Evolutionary conservation across 768 basidiomycete genomes (phyloP).

Genomic region (Cystoderma amianthinum): DNA sequence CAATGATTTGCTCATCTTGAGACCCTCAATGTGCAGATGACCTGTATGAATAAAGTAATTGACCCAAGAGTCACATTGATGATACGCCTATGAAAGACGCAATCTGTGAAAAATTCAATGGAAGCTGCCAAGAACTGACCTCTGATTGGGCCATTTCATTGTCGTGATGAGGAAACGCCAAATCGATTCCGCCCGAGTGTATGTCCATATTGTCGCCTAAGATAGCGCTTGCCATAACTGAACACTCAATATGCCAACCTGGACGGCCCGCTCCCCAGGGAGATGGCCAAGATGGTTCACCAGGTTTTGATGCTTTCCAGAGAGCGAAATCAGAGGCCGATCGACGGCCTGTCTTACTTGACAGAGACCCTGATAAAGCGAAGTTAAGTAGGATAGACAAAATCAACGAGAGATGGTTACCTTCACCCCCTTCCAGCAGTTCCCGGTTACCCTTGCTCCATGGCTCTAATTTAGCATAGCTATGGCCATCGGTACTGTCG

Average conservation of each 20-base stretch:
- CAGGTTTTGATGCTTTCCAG: constrained; percentile 96
- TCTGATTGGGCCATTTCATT: constrained; percentile 98
- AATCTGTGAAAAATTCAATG: constrained; percentile 7
- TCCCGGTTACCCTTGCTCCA: constrained; percentile 94
- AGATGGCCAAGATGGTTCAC: constrained; percentile 94
- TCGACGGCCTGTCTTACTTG: constrained; percentile 53
- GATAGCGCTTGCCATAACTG: constrained; percentile 93
- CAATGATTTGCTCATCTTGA: constrained; percentile 98
- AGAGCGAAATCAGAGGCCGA: constrained; percentile 93
- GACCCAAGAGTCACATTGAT: constrained; percentile 89
- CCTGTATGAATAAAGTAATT: constrained; percentile 99
- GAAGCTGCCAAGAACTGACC: constrained; percentile 34
- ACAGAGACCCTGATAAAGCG: constrained; percentile 25
- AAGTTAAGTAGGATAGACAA: too few relatives aligned
- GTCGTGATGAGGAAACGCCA: constrained; percentile 99
- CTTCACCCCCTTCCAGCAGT: constrained; percentile 88
- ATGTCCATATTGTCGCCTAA: constrained; percentile 93
- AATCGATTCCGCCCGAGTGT: constrained; percentile 94
- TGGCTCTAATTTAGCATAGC: constrained; percentile 92
- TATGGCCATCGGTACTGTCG: constrained; percentile 67
- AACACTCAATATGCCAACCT: constrained; percentile 99
- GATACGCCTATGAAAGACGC: constrained; percentile 64
- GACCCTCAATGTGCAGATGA: constrained; percentile 94
- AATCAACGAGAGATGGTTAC: too few relatives aligned
- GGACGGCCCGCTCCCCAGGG: constrained; percentile 96